Base-by-base conservation (phyloP, 495 filamentous ascomycete species). In the Chlorociboria aeruginascens region DNA sequence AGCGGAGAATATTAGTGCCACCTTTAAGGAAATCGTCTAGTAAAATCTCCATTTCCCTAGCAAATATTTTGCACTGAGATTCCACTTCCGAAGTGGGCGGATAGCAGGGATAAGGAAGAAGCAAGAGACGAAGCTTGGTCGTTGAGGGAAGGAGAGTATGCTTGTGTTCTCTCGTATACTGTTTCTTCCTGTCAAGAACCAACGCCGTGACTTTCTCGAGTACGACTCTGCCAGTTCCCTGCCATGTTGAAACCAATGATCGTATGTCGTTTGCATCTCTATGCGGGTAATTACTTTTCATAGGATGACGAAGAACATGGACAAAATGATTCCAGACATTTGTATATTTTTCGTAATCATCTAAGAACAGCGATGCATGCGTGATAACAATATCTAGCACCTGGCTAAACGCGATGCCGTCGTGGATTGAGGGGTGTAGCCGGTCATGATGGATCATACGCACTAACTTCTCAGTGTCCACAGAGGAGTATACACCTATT, bases 31-130 rank as follows among this genome's bases (percentile, higher is more conserved):
- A 49, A 13, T n/a, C 25, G 8, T 40, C 32, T 3, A 56, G 34
- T 30, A 14, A 32, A 7, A 1, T 0, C 30, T 50, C 36, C 12
- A 56, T 41, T 20, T 17, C 35, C 31, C 8, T 13, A 20, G 43
- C 54, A 34, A 56, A 36, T 8, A 3, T 12, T 32, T 13, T 38
- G 11, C 42, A 46, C 25, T 43, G 50, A 33, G 29, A 12, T 32
- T 42, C 51, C 7, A 10, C 45, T 46, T 32, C 17, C 25, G 10
- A 13, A 34, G 17, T 16, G 12, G 31, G 16, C 8, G 42, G 36
- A 10, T 35, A 49, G 20, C 44, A 39, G n/a, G 62, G 58, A 45
- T 62, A 61, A 13, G 55, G 48, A 7, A 63, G 52, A 20, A 61
- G 46, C 61, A 54, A 63, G 32, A 63, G 46, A 8, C 46, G 49